These are phyloP conservation scores for Plantago ovata DNA, from an alignment of 257 asterid genomes.

Conservation along the genomic window DNA sequence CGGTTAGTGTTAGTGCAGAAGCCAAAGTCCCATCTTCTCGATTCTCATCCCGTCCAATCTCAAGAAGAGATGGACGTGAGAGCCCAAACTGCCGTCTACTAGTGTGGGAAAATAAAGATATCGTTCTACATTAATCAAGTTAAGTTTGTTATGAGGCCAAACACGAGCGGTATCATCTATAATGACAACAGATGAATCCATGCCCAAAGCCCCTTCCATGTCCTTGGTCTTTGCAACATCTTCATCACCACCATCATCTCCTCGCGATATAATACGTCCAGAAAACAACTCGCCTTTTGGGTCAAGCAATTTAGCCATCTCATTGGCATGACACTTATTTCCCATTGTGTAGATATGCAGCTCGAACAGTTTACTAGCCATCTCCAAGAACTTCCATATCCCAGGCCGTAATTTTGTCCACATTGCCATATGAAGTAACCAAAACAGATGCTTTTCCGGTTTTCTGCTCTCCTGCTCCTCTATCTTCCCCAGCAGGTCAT, in stretches of 20 bases:
- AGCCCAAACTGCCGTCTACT: slow-evolving; percentile 95
- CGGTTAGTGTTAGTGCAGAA: slow-evolving; percentile 76
- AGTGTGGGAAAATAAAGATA: slow-evolving; percentile 81
- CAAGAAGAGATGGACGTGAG: slow-evolving; percentile 86
- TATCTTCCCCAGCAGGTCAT: slow-evolving; percentile 84
- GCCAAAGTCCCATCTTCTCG: slow-evolving; percentile 95
- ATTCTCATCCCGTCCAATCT: slow-evolving; percentile 93
- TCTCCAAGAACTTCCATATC: slow-evolving; percentile 89
- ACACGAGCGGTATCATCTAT: slow-evolving; percentile 85
- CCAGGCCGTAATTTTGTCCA: slow-evolving; percentile 98
- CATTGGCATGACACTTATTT: slow-evolving; percentile 82
- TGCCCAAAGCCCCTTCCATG: slow-evolving; percentile 85
- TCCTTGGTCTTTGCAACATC: slow-evolving; percentile 77
- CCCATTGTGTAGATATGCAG: slow-evolving; percentile 94
- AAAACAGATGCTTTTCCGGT: no score
- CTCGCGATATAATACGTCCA: slow-evolving; percentile 88
- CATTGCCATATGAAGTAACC: slow-evolving; percentile 86
- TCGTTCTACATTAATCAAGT: slow-evolving; percentile 86
- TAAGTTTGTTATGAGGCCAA: slow-evolving; percentile 84
- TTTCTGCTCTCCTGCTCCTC: slow-evolving; percentile 45
- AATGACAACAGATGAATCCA: slow-evolving; percentile 82
- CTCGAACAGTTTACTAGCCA: slow-evolving; percentile 85
- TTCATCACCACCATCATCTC: slow-evolving; percentile 82
- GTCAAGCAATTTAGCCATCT: slow-evolving; percentile 97
- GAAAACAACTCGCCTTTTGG: slow-evolving; percentile 90